phyloP scores from a whole-genome alignment of 192 early-diverging fungal species.

The Coemansia sp. region DNA sequence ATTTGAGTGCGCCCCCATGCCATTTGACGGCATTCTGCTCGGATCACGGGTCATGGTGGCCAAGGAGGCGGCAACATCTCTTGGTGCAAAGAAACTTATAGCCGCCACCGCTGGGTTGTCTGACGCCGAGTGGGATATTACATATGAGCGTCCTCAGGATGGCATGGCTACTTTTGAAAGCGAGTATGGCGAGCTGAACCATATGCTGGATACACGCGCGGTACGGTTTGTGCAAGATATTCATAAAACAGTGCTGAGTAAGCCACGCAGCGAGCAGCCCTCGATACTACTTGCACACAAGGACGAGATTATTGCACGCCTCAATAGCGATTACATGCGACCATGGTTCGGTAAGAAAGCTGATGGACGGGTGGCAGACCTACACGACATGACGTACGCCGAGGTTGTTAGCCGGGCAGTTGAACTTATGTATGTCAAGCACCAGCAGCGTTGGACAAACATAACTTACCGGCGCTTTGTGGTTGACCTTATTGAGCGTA shows the following conservation, averaged over 20 bases:
- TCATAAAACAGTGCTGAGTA: constrained; percentile 73
- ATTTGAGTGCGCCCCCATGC: constrained; percentile 87
- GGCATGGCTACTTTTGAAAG: constrained; percentile 86
- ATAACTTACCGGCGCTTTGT: constrained; percentile 66
- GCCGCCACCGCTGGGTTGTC: constrained; percentile 75
- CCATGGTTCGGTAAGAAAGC: constrained; percentile 91
- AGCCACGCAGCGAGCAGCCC: constrained; percentile 79
- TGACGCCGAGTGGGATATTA: constrained; percentile 70
- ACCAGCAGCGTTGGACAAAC: constrained; percentile 82
- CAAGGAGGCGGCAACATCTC: constrained; percentile 77
- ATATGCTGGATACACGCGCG: constrained; percentile 86
- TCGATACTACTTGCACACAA: constrained; percentile 63
- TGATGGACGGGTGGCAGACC: constrained; percentile 69
- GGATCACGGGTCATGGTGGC: constrained; percentile 93
- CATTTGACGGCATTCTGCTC: constrained; percentile 86
- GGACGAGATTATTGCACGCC: constrained; percentile 78
- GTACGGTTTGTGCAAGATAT: constrained; percentile 77
- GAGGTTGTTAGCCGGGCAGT: constrained; percentile 82
- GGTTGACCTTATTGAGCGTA: constrained; percentile 77
- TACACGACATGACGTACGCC: constrained; percentile 92
- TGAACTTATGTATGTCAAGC: constrained; percentile 76
- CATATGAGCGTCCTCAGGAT: constrained; percentile 60
- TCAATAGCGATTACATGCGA: constrained; percentile 70
- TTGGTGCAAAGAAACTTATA: constrained; percentile 79
- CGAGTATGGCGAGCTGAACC: constrained; percentile 90